These are phyloP conservation scores for Arbutus unedo DNA, from an alignment of 148 eudicot species.

Conservation along the genomic window DNA sequence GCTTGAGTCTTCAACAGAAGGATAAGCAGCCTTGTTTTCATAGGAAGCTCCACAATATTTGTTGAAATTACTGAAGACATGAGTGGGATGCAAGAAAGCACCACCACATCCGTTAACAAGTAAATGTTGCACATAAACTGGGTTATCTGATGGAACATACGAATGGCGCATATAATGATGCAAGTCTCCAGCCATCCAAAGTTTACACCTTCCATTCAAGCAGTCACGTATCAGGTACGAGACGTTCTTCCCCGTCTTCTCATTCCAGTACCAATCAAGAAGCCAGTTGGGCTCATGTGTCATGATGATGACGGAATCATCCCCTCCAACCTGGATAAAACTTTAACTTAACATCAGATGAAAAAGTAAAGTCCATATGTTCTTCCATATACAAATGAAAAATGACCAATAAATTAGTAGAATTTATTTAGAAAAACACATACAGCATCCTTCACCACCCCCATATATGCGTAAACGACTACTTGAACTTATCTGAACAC, in stretches of 20 bases:
- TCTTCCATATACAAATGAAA: neutral
- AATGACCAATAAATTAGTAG: neutral
- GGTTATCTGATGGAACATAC: slow-evolving; percentile 71
- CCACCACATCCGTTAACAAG: slow-evolving; percentile 99
- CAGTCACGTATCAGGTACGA: slow-evolving; percentile 71
- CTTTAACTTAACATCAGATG: neutral
- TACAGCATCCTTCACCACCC: neutral
- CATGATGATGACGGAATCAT: slow-evolving; percentile 89
- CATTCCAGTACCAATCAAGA: slow-evolving; percentile 96
- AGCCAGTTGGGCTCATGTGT: slow-evolving; percentile 99
- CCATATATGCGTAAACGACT: neutral
- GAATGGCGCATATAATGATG: slow-evolving; percentile 99
- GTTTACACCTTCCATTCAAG: slow-evolving; percentile 87
- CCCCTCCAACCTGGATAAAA: slow-evolving; percentile 58
- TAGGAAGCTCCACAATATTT: slow-evolving; percentile 57
- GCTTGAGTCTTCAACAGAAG: slow-evolving; percentile 95
- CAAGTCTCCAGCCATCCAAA: slow-evolving; percentile 93
- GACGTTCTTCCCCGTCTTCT: slow-evolving; percentile 76
- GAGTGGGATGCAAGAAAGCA: slow-evolving; percentile 99
- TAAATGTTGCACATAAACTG: slow-evolving; percentile 78
- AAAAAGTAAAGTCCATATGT: neutral
- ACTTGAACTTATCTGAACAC: neutral
- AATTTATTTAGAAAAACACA: neutral
- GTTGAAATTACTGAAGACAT: slow-evolving; percentile 73
- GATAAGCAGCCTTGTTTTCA: slow-evolving; percentile 75